phyloP scores from a whole-genome alignment of 1,284 basidiomycete species.

The Afroboletus lepidellus region DNA sequence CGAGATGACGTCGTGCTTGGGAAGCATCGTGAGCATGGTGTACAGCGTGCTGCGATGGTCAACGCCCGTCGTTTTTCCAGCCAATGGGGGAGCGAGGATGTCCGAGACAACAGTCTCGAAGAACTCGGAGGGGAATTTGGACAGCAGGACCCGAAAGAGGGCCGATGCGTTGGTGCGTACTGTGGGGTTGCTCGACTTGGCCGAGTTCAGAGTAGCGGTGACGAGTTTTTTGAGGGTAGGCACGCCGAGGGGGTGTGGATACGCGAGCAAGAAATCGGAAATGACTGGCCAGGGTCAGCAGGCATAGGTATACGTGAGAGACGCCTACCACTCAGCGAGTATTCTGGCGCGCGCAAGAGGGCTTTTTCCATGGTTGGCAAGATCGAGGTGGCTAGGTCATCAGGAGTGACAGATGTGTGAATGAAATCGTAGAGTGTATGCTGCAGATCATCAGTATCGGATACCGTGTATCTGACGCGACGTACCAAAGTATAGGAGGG shows the following conservation, averaged over 20 bases:
- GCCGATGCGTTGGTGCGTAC: slow-evolving; percentile 60
- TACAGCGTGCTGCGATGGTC: slow-evolving; percentile 86
- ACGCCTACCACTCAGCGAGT: slow-evolving; percentile 55
- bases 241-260: slow-evolving; percentile 51
- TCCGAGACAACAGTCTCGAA: slow-evolving; percentile 56
- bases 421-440: slow-evolving; percentile 62
- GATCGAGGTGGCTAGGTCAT: slow-evolving; percentile 51
- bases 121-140: slow-evolving; percentile 29
- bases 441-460: slow-evolving; percentile 31
- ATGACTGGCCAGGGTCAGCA: slow-evolving; percentile 41
- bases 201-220: slow-evolving; percentile 61
- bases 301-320: not conserved
- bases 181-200: slow-evolving; percentile 75
- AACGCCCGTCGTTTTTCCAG: slow-evolving; percentile 81
- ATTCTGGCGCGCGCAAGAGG: slow-evolving; percentile 70
- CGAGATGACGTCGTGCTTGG: slow-evolving; percentile 54
- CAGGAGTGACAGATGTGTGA: slow-evolving; percentile 44
- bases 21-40: slow-evolving; percentile 65
- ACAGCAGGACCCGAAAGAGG: slow-evolving; percentile 60
- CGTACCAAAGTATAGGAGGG: slow-evolving; percentile 50
- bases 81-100: slow-evolving; percentile 68
- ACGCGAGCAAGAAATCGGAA: slow-evolving; percentile 55
- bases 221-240: slow-evolving; percentile 64
- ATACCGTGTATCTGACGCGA: slow-evolving; percentile 8
- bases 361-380: slow-evolving; percentile 74